Evolutionary conservation across 2,329 filamentous ascomycete genomes (phyloP), one percentile per base, ranked within the genome.

Genomic region (Thermomyces lanuginosus): DNA sequence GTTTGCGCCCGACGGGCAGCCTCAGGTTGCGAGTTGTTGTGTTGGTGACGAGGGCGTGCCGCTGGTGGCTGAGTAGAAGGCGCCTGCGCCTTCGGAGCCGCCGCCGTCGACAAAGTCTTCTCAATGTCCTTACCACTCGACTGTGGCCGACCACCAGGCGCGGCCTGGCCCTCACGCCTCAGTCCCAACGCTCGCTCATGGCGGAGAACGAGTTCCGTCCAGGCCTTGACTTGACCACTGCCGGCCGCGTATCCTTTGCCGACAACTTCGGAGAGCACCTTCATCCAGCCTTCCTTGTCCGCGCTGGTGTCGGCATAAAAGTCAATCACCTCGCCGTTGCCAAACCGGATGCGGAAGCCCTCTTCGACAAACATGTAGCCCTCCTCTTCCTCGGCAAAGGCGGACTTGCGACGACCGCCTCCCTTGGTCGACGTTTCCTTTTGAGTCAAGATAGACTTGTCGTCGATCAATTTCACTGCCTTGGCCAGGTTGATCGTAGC

Each of bases 331-430:
- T 98, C 89, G 35, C 89, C 89, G 45, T 98, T 98, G 49, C 81
- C 91, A 56, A 98, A 98, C 31, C 86, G 82, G 49, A 98, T 92
- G 21, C 89, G 81, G 75, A 98, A 98, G 2, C 89, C 89, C 51
- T 98, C 89, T 53, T 98, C 89, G 28, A 98, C 86, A 51, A 98
- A 98, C 79, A 93, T 92, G 62, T 98, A 98, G 21, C 89, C 89
- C 49, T 98, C 89, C 56, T 98, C 89, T 39, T 98, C 89, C 53
- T 95, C 89, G 1, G 86, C 84, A 51, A 98, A 98, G 7, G 81
- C 89, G 17, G 84, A 93, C 51, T 91, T 83, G 30, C 89, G 77
- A 22, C 89, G 77, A 40, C 72, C 75, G 30, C 82, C 80, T 36
- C 69, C 69, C 47, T 74, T 79, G 31, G 76, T 77, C 8, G 67